Conservation (phyloP, 1,139 yeast species). For the Saccharomyces hybrid region DNA sequence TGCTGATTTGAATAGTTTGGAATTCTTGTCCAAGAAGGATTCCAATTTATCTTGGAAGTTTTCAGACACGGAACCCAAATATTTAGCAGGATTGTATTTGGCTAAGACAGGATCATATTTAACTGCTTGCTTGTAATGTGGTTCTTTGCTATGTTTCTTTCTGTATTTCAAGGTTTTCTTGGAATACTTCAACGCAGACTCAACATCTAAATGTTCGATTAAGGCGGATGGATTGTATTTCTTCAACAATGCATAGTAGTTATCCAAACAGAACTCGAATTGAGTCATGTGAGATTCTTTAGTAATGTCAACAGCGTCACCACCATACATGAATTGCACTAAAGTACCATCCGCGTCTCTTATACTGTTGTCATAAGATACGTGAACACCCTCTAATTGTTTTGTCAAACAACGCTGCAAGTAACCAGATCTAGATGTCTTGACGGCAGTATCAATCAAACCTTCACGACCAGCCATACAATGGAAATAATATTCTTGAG, state of each 20-base stretch:
- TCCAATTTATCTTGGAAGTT: constrained; percentile 78
- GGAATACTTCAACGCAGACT: constrained; percentile 66
- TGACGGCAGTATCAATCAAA: constrained; percentile 97
- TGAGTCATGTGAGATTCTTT: constrained; percentile 92
- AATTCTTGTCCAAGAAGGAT: constrained; percentile 49
- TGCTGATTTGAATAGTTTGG: constrained; percentile 41
- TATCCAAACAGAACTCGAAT: constrained; percentile 87
- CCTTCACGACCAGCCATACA: constrained; percentile 99
- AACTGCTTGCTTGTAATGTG: constrained; percentile 53
- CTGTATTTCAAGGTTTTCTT: constrained; percentile 74
- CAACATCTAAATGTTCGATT: constrained; percentile 71
- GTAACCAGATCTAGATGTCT: constrained; percentile 97
- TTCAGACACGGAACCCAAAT: constrained; percentile 90
- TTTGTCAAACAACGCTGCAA: constrained; percentile 97
- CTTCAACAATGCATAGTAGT: constrained; percentile 75
- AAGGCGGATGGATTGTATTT: constrained; percentile 81
- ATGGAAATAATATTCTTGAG: constrained; percentile 98
- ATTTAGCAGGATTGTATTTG: constrained; percentile 77
- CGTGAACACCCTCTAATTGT: constrained; percentile 95
- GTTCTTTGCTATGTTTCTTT: constrained; percentile 55
- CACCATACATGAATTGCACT: constrained; percentile 94
- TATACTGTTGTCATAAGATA: constrained; percentile 88
- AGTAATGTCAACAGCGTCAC: constrained; percentile 91
- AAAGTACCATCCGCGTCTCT: constrained; percentile 93
- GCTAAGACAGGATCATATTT: constrained; percentile 89